phyloP scores from a whole-genome alignment of 352 stramenopile species.

The Globisporangium paroecandrum region DNA sequence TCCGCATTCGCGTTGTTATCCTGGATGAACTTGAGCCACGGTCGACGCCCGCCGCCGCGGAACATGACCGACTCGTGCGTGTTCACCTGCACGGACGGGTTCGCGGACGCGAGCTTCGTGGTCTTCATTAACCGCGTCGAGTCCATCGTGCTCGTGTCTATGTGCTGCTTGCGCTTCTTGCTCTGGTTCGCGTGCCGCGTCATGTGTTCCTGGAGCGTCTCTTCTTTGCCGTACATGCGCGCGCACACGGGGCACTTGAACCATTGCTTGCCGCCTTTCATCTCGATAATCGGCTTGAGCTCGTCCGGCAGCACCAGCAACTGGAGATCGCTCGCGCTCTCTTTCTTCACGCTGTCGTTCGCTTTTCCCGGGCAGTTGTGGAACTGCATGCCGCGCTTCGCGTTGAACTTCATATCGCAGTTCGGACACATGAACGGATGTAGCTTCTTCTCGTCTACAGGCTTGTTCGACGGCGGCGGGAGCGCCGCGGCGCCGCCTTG shows the following conservation, averaged over 20 bases:
- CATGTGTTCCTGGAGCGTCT: conserved; percentile 77
- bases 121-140: conserved; percentile 75
- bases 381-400: conserved; percentile 79
- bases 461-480: conserved; percentile 63
- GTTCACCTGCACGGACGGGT: conserved; percentile 86
- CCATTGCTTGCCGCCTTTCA: conserved; percentile 80
- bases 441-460: conserved; percentile 85
- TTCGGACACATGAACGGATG: conserved; percentile 76
- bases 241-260: conserved; percentile 83
- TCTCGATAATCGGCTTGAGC: conserved; percentile 64
- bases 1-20: conserved; percentile 31
- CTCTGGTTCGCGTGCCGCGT: conserved; percentile 80
- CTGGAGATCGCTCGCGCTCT: conserved; percentile 33
- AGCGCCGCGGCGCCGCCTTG: conserved; percentile 44
- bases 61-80: conserved; percentile 86
- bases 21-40: conserved; percentile 73
- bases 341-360: conserved; percentile 26
- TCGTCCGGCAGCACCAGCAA: conserved; percentile 69
- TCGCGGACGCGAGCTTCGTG: conserved; percentile 76
- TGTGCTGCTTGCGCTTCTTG: conserved; percentile 85
- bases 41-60: conserved; percentile 59
- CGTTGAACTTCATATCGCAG: conserved; percentile 88
- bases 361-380: conserved; percentile 73
- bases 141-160: conserved; percentile 78
- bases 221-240: conserved; percentile 75